phyloP scores from a whole-genome alignment of 257 asterid genomes.

The Jacaranda mimosifolia region DNA sequence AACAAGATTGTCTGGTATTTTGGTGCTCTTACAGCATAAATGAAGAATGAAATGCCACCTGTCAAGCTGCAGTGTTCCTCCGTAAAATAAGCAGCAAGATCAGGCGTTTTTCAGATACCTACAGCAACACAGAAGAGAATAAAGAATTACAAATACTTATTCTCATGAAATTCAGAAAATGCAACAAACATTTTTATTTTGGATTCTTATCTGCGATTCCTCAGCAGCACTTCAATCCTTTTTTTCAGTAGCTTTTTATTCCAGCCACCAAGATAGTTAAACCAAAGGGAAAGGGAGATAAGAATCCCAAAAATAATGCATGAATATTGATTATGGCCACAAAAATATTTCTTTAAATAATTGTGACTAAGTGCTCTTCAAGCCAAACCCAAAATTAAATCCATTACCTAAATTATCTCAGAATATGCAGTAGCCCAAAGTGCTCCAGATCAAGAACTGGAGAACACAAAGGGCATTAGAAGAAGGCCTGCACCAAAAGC shows the following conservation, averaged over 20 bases:
- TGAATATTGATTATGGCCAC: not conserved
- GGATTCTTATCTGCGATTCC: not conserved
- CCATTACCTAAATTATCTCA: constrained; percentile 65
- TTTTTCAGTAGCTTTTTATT: not conserved
- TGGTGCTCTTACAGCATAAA: constrained; percentile 44
- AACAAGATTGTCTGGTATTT: not conserved
- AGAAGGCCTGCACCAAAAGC: constrained; percentile 72
- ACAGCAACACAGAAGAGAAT: constrained; percentile 5
- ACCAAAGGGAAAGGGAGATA: not conserved
- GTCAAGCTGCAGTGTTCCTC: constrained; percentile 70
- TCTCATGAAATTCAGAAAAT: not conserved
- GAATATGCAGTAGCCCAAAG: constrained; percentile 80
- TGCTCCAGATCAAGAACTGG: constrained; percentile 70
- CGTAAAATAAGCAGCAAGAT: constrained; percentile 66
- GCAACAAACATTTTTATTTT: not conserved
- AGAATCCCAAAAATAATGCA: not conserved
- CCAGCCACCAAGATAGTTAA: not conserved
- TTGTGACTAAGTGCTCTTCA: not conserved
- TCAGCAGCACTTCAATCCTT: not conserved
- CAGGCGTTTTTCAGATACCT: constrained; percentile 54
- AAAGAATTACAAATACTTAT: not conserved
- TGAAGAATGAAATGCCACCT: constrained; percentile 67
- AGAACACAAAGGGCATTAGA: constrained; percentile 68
- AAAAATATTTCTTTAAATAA: constrained; percentile 5
- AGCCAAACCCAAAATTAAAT: not conserved